Evolutionary conservation across 176 grass and related monocot genomes (phyloP), one percentile per base, ranked within the genome.

Genomic region (Raddia guianensis): DNA sequence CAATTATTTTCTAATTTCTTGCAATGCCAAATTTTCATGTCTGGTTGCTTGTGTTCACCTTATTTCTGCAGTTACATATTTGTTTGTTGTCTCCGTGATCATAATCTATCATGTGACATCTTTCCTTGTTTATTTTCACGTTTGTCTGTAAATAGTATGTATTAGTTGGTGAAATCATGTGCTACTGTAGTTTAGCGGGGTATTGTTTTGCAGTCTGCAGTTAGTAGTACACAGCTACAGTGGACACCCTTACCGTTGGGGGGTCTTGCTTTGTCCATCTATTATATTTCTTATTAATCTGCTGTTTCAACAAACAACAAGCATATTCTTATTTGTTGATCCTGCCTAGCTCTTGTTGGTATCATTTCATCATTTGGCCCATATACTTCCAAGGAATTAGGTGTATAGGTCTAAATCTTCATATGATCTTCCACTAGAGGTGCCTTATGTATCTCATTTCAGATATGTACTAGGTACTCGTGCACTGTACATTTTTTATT

Each of bases 301-400:
- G 77, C 15, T 52, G 65, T 72, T 85, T 81, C 82, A 81, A 72
- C 72, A 72, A 65, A 75, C 87, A 85, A 47, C 77, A 89, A 66
- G 72, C 40, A 89, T 81, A 59, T 85, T 81, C 57, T 32, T 74
- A 50, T 71, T 80, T 85, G 12, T 55, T 80, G 87, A 63, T 15
- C 54, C 11, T 75, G 37, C 56, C 70, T 75, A 56, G 64, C 27
- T 70, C 75, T 68, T 56, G 7, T 79, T 74, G 54, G 15, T 80
- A 45, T 76, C 27, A 27, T 27, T 27, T 27, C 27, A 27, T 54
- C 49, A 14, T 37, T 76, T 70, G 42, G 21, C 49, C 16, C 65
- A 76, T 59, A 64, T 85, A 77, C 82, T 35, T 71, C 82, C 82
- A 85, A 81, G 49, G 58, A 77, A 81, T 81, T 77, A 51, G 50